A percentile compares a stretch with the other conserved stretches of the same genome.
These are phyloP conservation scores for Dispira simplex DNA, from an alignment of 192 early-diverging fungal genomes.

Conservation along the genomic window DNA sequence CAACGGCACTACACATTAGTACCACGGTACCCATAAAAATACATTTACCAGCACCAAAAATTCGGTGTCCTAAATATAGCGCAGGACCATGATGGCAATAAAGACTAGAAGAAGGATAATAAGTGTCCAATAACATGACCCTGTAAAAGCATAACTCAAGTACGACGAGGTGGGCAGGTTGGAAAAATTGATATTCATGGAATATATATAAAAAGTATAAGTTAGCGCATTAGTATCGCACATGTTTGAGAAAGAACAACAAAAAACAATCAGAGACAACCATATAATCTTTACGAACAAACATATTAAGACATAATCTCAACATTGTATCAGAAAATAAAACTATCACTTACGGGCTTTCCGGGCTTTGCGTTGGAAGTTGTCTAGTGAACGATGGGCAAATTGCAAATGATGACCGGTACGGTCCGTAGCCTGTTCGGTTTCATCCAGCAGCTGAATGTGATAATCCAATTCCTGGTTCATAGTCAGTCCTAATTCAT, in stretches of 20 bases:
- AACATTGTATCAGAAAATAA: no score
- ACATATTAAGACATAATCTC: no score
- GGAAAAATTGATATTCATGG: no score
- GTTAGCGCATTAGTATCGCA: no score
- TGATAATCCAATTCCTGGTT: slow-evolving; percentile 59
- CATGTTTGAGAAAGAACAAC: no score
- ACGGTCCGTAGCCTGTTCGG: slow-evolving; percentile 42
- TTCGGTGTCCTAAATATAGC: neutral
- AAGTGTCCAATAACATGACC: slow-evolving; percentile 7
- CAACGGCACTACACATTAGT: no score
- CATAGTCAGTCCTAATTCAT: slow-evolving; percentile 52
- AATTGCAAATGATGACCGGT: slow-evolving; percentile 18
- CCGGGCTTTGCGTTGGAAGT: neutral
- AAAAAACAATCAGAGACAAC: no score
- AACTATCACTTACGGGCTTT: neutral
- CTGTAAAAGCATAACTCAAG: neutral
- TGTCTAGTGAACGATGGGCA: neutral
- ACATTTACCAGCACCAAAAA: no score
- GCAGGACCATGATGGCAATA: neutral
- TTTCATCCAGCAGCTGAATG: slow-evolving; percentile 53
- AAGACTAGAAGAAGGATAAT: neutral
- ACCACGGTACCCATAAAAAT: no score
- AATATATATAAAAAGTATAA: no score
- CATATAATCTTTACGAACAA: no score
- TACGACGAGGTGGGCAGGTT: no score